Base-by-base conservation (phyloP, 1,284 basidiomycete genomes). In the Hypsizygus ulmarius region DNA sequence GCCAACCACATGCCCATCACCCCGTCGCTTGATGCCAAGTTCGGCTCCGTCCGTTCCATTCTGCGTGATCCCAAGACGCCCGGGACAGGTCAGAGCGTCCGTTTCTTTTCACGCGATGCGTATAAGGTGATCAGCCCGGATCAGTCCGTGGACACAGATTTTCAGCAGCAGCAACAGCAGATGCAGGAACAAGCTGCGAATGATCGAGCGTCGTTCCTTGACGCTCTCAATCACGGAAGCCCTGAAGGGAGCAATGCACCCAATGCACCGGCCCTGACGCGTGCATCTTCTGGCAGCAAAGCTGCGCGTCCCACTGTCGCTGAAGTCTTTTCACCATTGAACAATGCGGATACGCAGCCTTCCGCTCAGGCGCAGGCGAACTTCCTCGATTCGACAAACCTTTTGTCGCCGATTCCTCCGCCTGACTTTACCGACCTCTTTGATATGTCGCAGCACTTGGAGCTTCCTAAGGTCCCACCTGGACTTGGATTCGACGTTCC, bases 1-100 rank as follows among this genome's bases (percentile, higher is more conserved):
- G 37, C 9, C 5, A 40, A 41, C 15, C 25, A 45, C 25, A 46
- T 51, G 10, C 60, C 62, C 16, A 47, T 54, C 29, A 64, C 66
- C 11, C 68, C 65, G 29, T 58, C 54, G 39, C 49, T 45, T 32
- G 70, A 69, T 30, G 53, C 52, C 46, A 67, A 57, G 43, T 68
- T 61, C 47, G 67, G 70, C 34, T 84, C 83, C 12, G 68, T 85
- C 3, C 77, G 84, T 18, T 87, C 85, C 14, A 87, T 87, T 53
- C 70, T 88, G 16, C 81, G 82, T 30, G 80, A 83, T 50, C 75
- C 74, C 6, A 81, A 82, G 43, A 85, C 85, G 0, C 85, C 85
- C n/a, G 82, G 79, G 2, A 83, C 83, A 3, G 84, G 84, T 7
- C 81, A 82, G 60, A 87, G 79, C 56, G 85, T 87, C 16, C 81